Evolutionary conservation across 768 basidiomycete species (phyloP).

Genomic region (Tylopilus plumbeoviolaceoides): DNA sequence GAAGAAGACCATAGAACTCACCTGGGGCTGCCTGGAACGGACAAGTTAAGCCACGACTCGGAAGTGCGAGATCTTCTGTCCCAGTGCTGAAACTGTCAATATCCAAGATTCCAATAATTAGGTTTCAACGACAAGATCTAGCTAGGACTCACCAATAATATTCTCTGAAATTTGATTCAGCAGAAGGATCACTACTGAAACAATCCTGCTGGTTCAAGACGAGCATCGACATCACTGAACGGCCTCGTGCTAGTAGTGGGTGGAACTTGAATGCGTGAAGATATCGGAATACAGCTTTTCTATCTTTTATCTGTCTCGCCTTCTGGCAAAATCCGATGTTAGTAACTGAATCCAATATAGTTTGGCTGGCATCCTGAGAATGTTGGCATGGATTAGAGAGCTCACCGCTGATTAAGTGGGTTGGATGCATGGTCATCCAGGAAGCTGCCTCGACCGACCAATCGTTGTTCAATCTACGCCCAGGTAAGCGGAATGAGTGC

Average conservation of each 20-base stretch:
- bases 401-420: no score
- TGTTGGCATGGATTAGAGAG: background rate
- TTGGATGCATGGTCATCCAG: background rate
- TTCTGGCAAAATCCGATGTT: background rate
- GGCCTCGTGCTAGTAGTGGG: background rate
- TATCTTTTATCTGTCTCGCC: conserved; percentile 12
- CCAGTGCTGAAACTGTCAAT: background rate
- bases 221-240: background rate
- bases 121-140: background rate
- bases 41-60: background rate
- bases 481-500: no score
- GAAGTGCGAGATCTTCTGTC: background rate
- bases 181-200: background rate
- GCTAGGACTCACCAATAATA: background rate
- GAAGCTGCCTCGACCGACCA: background rate
- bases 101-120: no score
- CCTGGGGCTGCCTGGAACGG: background rate
- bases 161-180: background rate
- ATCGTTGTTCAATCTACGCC: background rate
- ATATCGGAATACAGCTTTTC: background rate
- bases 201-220: background rate
- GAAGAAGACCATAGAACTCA: background rate
- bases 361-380: background rate
- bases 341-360: background rate
- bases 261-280: background rate